These are phyloP conservation scores for Zygosaccharomyces kombuchaensis DNA, from an alignment of 805 yeast species.

Conservation along the genomic window DNA sequence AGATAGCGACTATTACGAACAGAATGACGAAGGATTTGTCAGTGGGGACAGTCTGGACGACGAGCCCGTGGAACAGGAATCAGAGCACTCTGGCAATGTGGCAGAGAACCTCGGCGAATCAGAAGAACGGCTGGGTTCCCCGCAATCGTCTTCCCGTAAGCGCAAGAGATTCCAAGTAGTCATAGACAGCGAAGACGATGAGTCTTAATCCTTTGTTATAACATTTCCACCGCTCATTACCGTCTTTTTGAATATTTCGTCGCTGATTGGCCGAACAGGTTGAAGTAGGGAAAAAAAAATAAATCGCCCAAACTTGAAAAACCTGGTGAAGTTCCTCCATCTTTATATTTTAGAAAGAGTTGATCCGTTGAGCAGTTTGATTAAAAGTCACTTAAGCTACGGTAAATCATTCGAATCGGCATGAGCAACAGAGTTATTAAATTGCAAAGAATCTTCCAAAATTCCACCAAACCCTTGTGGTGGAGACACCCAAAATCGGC, in stretches of 20 bases:
- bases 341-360: background rate
- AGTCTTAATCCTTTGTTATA: constrained; percentile 2
- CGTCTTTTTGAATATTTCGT: background rate
- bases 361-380: no score
- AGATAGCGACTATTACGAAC: constrained; percentile 32
- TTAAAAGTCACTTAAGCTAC: background rate
- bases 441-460: constrained; percentile 56
- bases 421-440: constrained; percentile 48
- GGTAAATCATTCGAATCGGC: constrained; percentile 6
- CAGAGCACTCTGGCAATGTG: background rate
- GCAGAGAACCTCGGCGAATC: constrained; percentile 23
- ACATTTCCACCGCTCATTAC: background rate
- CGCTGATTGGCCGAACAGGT: constrained; percentile 6
- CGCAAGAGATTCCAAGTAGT: constrained; percentile 23
- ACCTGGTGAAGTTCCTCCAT: background rate
- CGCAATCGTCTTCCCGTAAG: constrained; percentile 5
- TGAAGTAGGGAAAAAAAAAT: background rate
- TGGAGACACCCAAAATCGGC: constrained; percentile 65
- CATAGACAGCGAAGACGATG: constrained; percentile 30
- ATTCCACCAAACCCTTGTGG: constrained; percentile 55
- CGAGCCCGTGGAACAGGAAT: constrained; percentile 25
- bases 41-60: constrained; percentile 33
- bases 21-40: constrained; percentile 30
- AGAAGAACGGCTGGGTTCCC: constrained; percentile 32
- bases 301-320: background rate